These are phyloP conservation scores for Alternaria postmessia DNA, from an alignment of 2,329 filamentous ascomycete genomes.

Conservation along the genomic window DNA sequence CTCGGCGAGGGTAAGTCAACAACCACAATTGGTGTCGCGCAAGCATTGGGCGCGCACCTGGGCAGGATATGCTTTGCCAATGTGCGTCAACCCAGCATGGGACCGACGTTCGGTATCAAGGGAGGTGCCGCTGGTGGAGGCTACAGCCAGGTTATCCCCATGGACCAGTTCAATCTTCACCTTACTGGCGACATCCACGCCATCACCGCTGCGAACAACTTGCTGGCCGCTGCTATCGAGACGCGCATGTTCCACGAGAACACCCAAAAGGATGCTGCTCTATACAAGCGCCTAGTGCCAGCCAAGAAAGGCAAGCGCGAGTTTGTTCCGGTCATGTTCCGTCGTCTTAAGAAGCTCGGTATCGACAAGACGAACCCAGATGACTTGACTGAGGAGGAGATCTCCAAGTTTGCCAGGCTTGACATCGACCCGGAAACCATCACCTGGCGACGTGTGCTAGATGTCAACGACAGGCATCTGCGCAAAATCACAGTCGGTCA, in stretches of 20 bases:
- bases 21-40: conserved; percentile 93
- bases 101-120: conserved; percentile 98
- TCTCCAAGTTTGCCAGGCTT: conserved; percentile 84
- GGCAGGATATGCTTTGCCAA: conserved; percentile 93
- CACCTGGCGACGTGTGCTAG: conserved; percentile 93
- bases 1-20: conserved; percentile 98
- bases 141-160: conserved; percentile 98
- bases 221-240: conserved; percentile 94
- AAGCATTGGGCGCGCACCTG: conserved; percentile 89
- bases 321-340: conserved; percentile 91
- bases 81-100: conserved; percentile 94
- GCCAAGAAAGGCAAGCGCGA: conserved; percentile 86
- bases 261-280: conserved; percentile 87
- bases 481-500: conserved; percentile 88
- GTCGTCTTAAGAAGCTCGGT: conserved; percentile 91
- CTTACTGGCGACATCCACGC: conserved; percentile 98
- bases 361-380: conserved; percentile 95
- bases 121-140: conserved; percentile 95
- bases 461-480: conserved; percentile 96
- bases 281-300: conserved; percentile 89
- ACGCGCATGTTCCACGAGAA: conserved; percentile 98
- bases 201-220: conserved; percentile 95
- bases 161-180: conserved; percentile 99
- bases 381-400: conserved; percentile 89
- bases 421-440: conserved; percentile 98